Evolutionary conservation across 306 rosid genomes (phyloP), one percentile per base, ranked within the genome.

Genomic region (Styphnolobium japonicum): DNA sequence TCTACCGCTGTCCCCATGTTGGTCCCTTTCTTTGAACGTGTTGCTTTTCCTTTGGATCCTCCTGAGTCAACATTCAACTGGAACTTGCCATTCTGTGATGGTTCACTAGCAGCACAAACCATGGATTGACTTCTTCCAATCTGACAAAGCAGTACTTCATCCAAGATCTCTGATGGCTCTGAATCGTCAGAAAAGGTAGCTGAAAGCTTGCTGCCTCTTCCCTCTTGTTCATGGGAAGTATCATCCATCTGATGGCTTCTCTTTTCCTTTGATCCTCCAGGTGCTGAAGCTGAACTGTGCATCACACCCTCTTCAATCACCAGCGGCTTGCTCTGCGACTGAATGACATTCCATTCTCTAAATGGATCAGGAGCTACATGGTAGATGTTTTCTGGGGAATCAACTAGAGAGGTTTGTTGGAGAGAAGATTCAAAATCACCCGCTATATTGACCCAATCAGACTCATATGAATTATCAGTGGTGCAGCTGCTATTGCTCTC

Each of bases 191-290:
- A 62, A 78, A 66, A 70, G 31, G 51, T 51, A 14, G 87, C 91
- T 31, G 91, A 83, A 18, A 85, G 48, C 70, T 88, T 88, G 75
- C 66, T 75, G 4, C 74, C 86, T 79, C 89, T 85, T 45, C 78
- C 84, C 29, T 51, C 87, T 70, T 88, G 75, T 70, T 88, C 76
- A 27, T 67, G 0, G 11, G 36, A 16, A 42, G 43, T 18, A 52
- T 73, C 82, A 67, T 79, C 73, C 6, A 73, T 51, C 70, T 53
- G 49, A 81, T 58, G 34, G 66, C 62, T 75, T 72, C 85, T 88
- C 81, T 81, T 85, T 60, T 79, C 84, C 67, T 75, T 64, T 55
- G 69, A 25, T 49, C 51, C 70, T 55, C 79, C 48, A 2, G 73
- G 16, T 65, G 43, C 8, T 37, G 66, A 65, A 45, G 18, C 46